Evolutionary conservation across 2,329 filamentous ascomycete species (phyloP).

Genomic region (Epicoccum nigrum): DNA sequence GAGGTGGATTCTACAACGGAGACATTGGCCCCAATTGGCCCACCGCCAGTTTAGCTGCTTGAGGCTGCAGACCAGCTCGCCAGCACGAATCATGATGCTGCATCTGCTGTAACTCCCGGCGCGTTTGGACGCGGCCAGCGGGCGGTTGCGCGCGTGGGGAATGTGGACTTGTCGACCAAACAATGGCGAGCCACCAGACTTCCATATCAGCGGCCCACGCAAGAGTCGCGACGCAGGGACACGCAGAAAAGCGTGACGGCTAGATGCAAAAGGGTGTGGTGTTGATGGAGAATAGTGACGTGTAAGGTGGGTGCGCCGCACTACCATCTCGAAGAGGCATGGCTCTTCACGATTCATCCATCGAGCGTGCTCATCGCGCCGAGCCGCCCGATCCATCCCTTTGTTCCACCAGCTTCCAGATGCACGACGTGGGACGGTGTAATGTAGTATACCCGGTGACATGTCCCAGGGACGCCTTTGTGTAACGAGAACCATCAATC

Average conservation of each 20-base stretch:
- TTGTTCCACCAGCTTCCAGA: conserved; percentile 18
- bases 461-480: conserved; percentile 17
- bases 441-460: conserved; percentile 23
- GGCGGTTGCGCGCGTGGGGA: conserved; percentile 31
- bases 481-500: conserved; percentile 22
- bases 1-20: conserved; percentile 33
- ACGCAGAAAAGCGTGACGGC: conserved; percentile 26
- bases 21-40: conserved; percentile 33
- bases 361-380: conserved; percentile 21
- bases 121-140: conserved; percentile 22
- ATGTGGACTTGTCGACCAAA: conserved; percentile 23
- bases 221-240: conserved; percentile 38
- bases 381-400: conserved; percentile 28
- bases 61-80: conserved; percentile 26
- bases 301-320: conserved; percentile 28
- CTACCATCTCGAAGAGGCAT: conserved; percentile 9
- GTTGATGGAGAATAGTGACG: conserved; percentile 41
- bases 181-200: conserved; percentile 25
- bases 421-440: conserved; percentile 35
- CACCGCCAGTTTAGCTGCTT: conserved; percentile 35
- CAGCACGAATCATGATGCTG: conserved; percentile 33
- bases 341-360: conserved; percentile 6
- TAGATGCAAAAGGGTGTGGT: conserved; percentile 22
- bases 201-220: conserved; percentile 28
- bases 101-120: conserved; percentile 30